phyloP scores from a whole-genome alignment of 495 filamentous ascomycete species.

The Talaromyces borbonicus region DNA sequence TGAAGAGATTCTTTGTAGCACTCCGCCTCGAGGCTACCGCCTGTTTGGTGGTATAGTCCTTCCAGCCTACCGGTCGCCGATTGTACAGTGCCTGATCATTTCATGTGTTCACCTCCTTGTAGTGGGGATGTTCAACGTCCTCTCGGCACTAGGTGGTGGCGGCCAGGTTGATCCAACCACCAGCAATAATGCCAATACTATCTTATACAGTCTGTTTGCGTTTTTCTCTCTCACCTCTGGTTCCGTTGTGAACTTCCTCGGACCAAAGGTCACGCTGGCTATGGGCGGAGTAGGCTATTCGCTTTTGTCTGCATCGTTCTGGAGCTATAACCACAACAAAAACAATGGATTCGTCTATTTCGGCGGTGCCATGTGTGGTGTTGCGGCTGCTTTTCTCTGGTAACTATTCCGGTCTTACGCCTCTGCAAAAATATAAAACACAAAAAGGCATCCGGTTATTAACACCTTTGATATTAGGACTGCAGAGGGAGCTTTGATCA shows the following conservation, averaged over 20 bases:
- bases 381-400: constrained; percentile 13
- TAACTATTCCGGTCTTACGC: constrained; percentile 4
- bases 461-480: constrained; percentile 6
- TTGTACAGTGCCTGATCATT: constrained; percentile 11
- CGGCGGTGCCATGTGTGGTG: constrained; percentile 12
- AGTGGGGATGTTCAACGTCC: constrained; percentile 12
- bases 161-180: constrained; percentile 12
- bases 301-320: constrained; percentile 10
- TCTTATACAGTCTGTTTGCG: constrained; percentile 12
- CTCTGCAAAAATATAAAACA: background rate
- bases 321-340: constrained; percentile 12
- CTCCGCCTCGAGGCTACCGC: constrained; percentile 7
- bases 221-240: constrained; percentile 9
- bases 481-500: constrained; percentile 10
- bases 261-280: constrained; percentile 11
- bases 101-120: constrained; percentile 10
- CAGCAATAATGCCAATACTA: constrained; percentile 13
- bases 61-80: constrained; percentile 10
- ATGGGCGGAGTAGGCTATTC: constrained; percentile 11
- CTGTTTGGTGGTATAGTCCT: constrained; percentile 5
- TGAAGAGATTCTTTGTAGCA: background rate
- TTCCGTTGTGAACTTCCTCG: constrained; percentile 10
- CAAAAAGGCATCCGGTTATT: background rate
- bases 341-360: constrained; percentile 12
- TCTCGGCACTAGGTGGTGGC: constrained; percentile 11